Conservation (phyloP, 495 filamentous ascomycete species). For the Eremomyces bilateralis region DNA sequence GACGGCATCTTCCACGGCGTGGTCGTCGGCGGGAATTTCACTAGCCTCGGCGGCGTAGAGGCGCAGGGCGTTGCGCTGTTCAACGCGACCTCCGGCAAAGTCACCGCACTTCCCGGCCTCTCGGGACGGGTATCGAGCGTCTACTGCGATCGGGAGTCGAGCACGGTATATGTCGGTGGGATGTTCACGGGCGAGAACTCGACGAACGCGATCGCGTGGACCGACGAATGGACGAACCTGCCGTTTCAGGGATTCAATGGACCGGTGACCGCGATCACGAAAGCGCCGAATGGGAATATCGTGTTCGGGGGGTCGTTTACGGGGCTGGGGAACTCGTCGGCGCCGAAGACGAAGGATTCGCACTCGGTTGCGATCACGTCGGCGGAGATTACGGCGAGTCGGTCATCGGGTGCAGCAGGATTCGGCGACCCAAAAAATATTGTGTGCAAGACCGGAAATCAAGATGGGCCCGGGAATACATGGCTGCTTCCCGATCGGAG, state of each 20-base stretch:
- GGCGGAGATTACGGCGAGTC: slow-evolving; percentile 45
- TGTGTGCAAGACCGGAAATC: slow-evolving; percentile 49
- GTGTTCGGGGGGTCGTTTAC: slow-evolving; percentile 87
- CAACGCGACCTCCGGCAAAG: slow-evolving; percentile 39
- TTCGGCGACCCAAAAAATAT: slow-evolving; percentile 68
- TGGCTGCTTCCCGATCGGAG: slow-evolving; percentile 70
- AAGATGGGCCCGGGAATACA: slow-evolving; percentile 45
- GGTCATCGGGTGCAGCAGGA: slow-evolving; percentile 34
- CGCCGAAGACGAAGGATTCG: slow-evolving; percentile 30
- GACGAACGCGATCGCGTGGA: slow-evolving; percentile 78
- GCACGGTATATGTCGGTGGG: slow-evolving; percentile 80
- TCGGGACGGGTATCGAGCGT: slow-evolving; percentile 60
- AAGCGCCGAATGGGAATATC: slow-evolving; percentile 57
- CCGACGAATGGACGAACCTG: slow-evolving; percentile 59
- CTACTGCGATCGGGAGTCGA: slow-evolving; percentile 60
- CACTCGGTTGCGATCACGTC: slow-evolving; percentile 72
- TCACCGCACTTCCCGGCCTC: slow-evolving; percentile 57
- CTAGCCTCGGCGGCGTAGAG: slow-evolving; percentile 57
- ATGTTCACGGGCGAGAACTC: slow-evolving; percentile 58
- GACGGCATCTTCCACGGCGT: slow-evolving; percentile 50
- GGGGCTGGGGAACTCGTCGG: slow-evolving; percentile 62
- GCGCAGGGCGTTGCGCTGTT: slow-evolving; percentile 65
- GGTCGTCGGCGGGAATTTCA: slow-evolving; percentile 87
- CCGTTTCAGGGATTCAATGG: slow-evolving; percentile 91
- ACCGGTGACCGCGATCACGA: slow-evolving; percentile 68